phyloP scores from a whole-genome alignment of 306 rosid genomes.

The Cucurbita pepo region DNA sequence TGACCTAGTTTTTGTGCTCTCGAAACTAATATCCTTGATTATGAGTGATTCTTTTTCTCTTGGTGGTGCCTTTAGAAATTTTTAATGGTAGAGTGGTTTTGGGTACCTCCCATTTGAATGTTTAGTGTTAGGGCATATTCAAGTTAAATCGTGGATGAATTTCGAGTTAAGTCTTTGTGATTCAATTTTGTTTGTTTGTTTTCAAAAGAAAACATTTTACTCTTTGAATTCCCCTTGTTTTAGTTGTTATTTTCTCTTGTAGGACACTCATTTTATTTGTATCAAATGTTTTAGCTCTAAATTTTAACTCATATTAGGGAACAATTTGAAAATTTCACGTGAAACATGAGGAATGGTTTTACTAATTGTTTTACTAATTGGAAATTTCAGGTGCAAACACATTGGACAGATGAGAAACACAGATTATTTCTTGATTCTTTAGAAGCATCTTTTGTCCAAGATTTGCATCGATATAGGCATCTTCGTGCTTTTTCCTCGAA shows the following conservation, averaged over 20 bases:
- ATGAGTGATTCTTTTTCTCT: not conserved
- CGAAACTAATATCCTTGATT: not conserved
- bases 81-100: not conserved
- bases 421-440: slow-evolving; percentile 48
- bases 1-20: not conserved
- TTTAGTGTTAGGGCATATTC: not conserved
- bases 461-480: slow-evolving; percentile 28
- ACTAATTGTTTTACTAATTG: too few species aligned
- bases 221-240: too few species aligned
- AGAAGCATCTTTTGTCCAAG: slow-evolving; percentile 68
- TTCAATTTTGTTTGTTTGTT: not conserved
- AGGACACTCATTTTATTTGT: too few species aligned
- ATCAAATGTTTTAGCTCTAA: too few species aligned
- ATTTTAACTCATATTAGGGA: too few species aligned
- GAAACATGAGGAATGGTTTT: too few species aligned
- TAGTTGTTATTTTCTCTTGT: too few species aligned
- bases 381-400: slow-evolving; percentile 23
- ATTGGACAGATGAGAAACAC: slow-evolving; percentile 82
- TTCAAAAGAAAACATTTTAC: too few species aligned
- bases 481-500: slow-evolving; percentile 20
- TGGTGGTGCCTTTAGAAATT: not conserved
- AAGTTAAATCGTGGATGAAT: not conserved
- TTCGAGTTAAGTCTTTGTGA: not conserved
- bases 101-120: not conserved
- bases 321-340: too few species aligned